Percentiles rank a stretch among this genome's conserved stretches.
phyloP scores from a whole-genome alignment of 352 stramenopile genomes.

The Pythium grandisporangium region DNA sequence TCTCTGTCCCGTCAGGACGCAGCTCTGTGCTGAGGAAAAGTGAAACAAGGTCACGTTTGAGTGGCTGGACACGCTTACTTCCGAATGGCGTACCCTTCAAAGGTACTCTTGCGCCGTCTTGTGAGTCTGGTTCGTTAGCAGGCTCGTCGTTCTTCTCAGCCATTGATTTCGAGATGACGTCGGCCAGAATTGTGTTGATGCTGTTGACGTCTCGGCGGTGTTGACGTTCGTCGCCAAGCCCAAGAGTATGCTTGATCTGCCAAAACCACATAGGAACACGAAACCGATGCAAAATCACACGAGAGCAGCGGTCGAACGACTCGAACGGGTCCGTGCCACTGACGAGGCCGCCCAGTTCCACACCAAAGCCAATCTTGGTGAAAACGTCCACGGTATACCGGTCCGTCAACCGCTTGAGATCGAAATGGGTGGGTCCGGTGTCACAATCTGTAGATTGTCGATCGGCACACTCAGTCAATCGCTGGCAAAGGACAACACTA shows the following conservation, averaged over 20 bases:
- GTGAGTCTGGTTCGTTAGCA: too few species aligned
- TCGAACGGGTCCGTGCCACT: constrained; percentile 21
- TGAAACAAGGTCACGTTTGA: constrained; percentile 30
- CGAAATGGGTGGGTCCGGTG: too few species aligned
- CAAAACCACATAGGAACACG: constrained; percentile 37
- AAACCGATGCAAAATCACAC: constrained; percentile 23
- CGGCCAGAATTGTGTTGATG: constrained; percentile 21
- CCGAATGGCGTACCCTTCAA: background rate
- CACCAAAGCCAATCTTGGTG: constrained; percentile 58
- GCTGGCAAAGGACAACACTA: too few species aligned
- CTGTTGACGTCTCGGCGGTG: constrained; percentile 20
- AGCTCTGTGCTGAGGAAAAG: constrained; percentile 46
- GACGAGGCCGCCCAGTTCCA: constrained; percentile 33
- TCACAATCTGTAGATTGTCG: too few species aligned
- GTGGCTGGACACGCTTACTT: too few species aligned
- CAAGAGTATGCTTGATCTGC: constrained; percentile 27
- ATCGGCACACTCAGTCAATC: too few species aligned
- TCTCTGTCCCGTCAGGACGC: too few species aligned
- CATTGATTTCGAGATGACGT: constrained; percentile 24
- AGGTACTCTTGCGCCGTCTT: too few species aligned
- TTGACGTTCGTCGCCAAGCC: constrained; percentile 20
- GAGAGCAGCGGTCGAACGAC: constrained; percentile 30
- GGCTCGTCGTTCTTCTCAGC: constrained; percentile 5
- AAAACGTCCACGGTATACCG: constrained; percentile 69
- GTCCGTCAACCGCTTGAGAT: constrained; percentile 31